These are phyloP conservation scores for Phanerochaete sordida DNA, from an alignment of 768 basidiomycete species.

Conservation along the genomic window DNA sequence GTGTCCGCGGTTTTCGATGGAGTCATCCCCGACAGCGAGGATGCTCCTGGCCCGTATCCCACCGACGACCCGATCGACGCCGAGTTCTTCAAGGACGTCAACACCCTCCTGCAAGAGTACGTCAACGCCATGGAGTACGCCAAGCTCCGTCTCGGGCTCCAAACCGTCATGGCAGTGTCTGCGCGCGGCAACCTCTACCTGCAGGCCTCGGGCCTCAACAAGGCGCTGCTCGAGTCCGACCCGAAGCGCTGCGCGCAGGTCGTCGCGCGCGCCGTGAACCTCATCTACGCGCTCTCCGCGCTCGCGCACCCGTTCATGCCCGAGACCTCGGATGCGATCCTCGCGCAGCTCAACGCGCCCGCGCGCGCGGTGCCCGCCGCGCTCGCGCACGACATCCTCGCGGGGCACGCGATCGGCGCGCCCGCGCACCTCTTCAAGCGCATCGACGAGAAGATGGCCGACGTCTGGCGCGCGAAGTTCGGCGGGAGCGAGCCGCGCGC, in stretches of 20 bases:
- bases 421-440: conserved; percentile 91
- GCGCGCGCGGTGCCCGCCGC: conserved; percentile 72
- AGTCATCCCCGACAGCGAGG: conserved; percentile 64
- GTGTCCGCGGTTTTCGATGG: conserved; percentile 80
- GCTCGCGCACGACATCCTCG: conserved; percentile 78
- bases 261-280: conserved; percentile 83
- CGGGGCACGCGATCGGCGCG: conserved; percentile 79
- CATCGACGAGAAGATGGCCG: conserved; percentile 88
- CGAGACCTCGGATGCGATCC: conserved; percentile 74
- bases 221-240: conserved; percentile 77
- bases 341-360: conserved; percentile 86
- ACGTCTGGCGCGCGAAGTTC: conserved; percentile 77
- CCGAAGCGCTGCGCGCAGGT: conserved; percentile 89
- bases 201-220: conserved; percentile 89
- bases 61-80: conserved; percentile 62
- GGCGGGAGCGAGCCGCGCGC: conserved; percentile 51
- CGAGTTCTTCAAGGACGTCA: conserved; percentile 78
- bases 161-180: conserved; percentile 87
- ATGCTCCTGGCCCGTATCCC: conserved; percentile 65
- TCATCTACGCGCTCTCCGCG: conserved; percentile 87
- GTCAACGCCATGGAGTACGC: conserved; percentile 87
- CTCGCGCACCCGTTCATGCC: conserved; percentile 97
- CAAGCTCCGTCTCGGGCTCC: conserved; percentile 84
- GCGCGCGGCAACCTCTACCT: conserved; percentile 89
- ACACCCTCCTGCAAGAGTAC: conserved; percentile 75